These are phyloP conservation scores for Backusella circina DNA, from an alignment of 192 early-diverging fungal genomes.

Conservation along the genomic window DNA sequence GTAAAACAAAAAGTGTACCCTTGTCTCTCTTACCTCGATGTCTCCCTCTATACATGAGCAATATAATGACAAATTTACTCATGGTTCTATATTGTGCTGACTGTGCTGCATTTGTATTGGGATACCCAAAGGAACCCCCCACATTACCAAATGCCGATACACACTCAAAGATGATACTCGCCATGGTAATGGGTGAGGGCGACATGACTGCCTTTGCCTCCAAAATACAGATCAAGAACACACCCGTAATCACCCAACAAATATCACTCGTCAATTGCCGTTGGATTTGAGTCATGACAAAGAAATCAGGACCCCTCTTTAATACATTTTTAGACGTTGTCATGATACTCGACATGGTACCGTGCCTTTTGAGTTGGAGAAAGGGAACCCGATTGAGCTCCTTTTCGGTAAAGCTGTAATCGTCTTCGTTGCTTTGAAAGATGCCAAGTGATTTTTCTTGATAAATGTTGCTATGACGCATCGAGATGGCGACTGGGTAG, in stretches of 20 bases:
- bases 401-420: slow-evolving; percentile 1
- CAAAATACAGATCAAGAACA: slow-evolving; percentile 22
- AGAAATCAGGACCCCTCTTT: slow-evolving; percentile 26
- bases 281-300: slow-evolving; percentile 37
- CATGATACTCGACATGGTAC: slow-evolving; percentile 9
- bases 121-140: slow-evolving; percentile 24
- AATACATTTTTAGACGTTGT: slow-evolving; percentile 2
- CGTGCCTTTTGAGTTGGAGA: neutral
- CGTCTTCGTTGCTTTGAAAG: slow-evolving; percentile 19
- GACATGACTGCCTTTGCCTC: slow-evolving; percentile 23
- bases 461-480: slow-evolving; percentile 36
- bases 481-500: slow-evolving; percentile 35
- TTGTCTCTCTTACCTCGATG: slow-evolving; percentile 22
- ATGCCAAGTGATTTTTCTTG: slow-evolving; percentile 32
- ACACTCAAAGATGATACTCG: slow-evolving; percentile 24
- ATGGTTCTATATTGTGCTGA: slow-evolving; percentile 15
- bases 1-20: too few species aligned
- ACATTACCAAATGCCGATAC: slow-evolving; percentile 35
- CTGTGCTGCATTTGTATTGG: slow-evolving; percentile 15
- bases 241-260: slow-evolving; percentile 26
- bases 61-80: slow-evolving; percentile 28
- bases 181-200: slow-evolving; percentile 22
- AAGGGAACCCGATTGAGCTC: neutral
- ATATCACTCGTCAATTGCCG: slow-evolving; percentile 33
- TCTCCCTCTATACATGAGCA: slow-evolving; percentile 31